phyloP scores from a whole-genome alignment of 2,329 filamentous ascomycete species.

The Colletotrichum eleusines region DNA sequence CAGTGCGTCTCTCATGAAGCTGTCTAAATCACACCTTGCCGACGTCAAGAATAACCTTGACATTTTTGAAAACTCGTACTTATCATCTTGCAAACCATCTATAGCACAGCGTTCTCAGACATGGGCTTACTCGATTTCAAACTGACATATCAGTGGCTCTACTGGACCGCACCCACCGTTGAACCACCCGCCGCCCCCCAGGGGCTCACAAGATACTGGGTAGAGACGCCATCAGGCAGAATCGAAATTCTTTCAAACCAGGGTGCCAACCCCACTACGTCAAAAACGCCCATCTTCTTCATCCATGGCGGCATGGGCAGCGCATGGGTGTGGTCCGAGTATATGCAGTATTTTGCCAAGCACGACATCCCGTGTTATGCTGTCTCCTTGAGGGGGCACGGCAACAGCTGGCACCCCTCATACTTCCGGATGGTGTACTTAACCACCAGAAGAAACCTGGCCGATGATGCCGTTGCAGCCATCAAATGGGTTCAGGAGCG shows the following conservation, averaged over 20 bases:
- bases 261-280: conserved; percentile 43
- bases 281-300: conserved; percentile 60
- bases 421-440: conserved; percentile 62
- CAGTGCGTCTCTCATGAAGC: background rate
- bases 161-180: conserved; percentile 47
- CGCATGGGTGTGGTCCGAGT: conserved; percentile 65
- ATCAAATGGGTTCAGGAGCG: conserved; percentile 53
- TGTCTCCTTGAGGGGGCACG: conserved; percentile 65
- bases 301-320: conserved; percentile 67
- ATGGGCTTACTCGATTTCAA: conserved; percentile 46
- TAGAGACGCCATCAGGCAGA: conserved; percentile 57
- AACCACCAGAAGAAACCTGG: conserved; percentile 57
- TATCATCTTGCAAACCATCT: background rate
- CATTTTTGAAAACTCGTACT: background rate
- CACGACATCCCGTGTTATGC: conserved; percentile 63
- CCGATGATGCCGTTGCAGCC: conserved; percentile 58
- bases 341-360: conserved; percentile 61
- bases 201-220: conserved; percentile 57
- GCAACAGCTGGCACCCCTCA: conserved; percentile 62
- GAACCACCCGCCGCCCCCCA: conserved; percentile 50
- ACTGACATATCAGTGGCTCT: conserved; percentile 50
- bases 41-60: background rate
- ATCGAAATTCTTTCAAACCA: conserved; percentile 63
- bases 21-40: too few relatives aligned
- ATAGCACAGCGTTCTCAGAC: background rate